Evolutionary conservation across 495 filamentous ascomycete species (phyloP).

Genomic region (Daldinia decipiens): DNA sequence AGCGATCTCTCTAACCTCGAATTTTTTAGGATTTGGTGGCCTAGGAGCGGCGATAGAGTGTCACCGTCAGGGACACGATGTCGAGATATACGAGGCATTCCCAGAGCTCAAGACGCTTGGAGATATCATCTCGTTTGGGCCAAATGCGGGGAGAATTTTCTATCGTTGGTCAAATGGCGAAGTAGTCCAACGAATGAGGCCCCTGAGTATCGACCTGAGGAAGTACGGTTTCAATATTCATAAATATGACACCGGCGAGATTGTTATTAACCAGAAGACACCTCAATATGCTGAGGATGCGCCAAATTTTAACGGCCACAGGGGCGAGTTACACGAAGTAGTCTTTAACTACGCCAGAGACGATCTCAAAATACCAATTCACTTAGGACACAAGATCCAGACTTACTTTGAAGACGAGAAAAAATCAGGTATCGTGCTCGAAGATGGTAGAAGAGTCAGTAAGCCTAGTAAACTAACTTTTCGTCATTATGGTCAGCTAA

Average conservation of each 20-base stretch:
- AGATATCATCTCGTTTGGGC: constrained; percentile 72
- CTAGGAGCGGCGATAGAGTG: constrained; percentile 71
- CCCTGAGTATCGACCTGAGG: constrained; percentile 62
- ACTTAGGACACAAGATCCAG: constrained; percentile 61
- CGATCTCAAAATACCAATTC: constrained; percentile 65
- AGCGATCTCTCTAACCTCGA: neutral
- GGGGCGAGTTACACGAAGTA: constrained; percentile 67
- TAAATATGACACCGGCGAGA: constrained; percentile 69
- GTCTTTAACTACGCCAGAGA: constrained; percentile 67
- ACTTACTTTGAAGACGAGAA: constrained; percentile 67
- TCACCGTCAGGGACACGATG: constrained; percentile 67
- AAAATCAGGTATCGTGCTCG: constrained; percentile 64
- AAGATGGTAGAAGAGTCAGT: constrained; percentile 58
- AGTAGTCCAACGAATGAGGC: constrained; percentile 58
- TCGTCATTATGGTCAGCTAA: constrained; percentile 11
- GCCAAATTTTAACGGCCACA: constrained; percentile 69
- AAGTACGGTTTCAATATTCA: constrained; percentile 68
- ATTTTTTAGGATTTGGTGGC: constrained; percentile 63
- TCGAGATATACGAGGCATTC: constrained; percentile 68
- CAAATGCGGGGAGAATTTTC: constrained; percentile 68
- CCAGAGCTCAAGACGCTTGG: constrained; percentile 67
- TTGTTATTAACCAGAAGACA: constrained; percentile 65
- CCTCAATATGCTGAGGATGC: constrained; percentile 58
- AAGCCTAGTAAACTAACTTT: neutral
- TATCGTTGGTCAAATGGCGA: constrained; percentile 61